Percentiles rank a stretch among this genome's conserved stretches.
These are phyloP conservation scores for Metschnikowia hibisci DNA, from an alignment of 805 yeast genomes.

Conservation along the genomic window DNA sequence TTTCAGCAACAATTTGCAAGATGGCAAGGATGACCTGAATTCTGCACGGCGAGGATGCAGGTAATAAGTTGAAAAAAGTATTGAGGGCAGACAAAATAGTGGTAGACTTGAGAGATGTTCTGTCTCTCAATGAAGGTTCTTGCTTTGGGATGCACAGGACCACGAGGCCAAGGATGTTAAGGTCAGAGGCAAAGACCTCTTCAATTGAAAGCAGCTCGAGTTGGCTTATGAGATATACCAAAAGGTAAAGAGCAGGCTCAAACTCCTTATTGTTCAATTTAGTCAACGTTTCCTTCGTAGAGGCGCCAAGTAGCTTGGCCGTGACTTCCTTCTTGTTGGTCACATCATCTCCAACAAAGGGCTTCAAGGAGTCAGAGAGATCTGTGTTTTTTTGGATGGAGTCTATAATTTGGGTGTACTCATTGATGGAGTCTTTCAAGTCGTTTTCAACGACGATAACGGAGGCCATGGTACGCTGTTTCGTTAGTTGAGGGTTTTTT, in stretches of 20 bases:
- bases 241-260: slow-evolving; percentile 43
- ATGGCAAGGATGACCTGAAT: slow-evolving; percentile 29
- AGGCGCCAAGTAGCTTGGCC: slow-evolving; percentile 24
- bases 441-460: slow-evolving; percentile 43
- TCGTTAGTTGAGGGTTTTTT: slow-evolving; percentile 1
- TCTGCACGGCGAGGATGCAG: slow-evolving; percentile 30
- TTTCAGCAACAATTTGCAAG: slow-evolving; percentile 27
- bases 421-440: slow-evolving; percentile 37
- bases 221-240: slow-evolving; percentile 32
- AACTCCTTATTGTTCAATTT: slow-evolving; percentile 41
- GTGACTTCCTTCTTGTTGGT: slow-evolving; percentile 28
- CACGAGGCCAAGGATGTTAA: slow-evolving; percentile 27
- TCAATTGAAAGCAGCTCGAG: slow-evolving; percentile 25
- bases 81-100: slow-evolving; percentile 39
- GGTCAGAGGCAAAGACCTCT: slow-evolving; percentile 23
- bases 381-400: slow-evolving; percentile 25
- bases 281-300: slow-evolving; percentile 27
- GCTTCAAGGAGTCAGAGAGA: slow-evolving; percentile 26
- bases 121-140: slow-evolving; percentile 41
- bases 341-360: slow-evolving; percentile 24
- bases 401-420: slow-evolving; percentile 38
- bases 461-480: slow-evolving; percentile 31
- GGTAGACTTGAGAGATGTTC: slow-evolving; percentile 40
- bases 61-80: slow-evolving; percentile 40
- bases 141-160: slow-evolving; percentile 31